phyloP scores from a whole-genome alignment of 2,329 filamentous ascomycete species.

The Lizonia empirigonia region DNA sequence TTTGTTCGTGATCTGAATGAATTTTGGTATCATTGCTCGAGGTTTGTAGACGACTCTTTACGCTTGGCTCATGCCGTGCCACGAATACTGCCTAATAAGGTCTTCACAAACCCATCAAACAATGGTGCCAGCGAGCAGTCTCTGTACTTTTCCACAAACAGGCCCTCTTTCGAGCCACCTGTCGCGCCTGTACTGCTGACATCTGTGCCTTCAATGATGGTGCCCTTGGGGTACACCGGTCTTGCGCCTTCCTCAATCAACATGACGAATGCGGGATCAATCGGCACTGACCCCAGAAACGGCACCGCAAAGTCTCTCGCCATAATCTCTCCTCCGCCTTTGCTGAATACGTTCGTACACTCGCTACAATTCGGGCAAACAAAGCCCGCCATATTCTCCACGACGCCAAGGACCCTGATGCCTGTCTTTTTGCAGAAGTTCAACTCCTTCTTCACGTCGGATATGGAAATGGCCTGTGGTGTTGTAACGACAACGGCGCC shows the following conservation, averaged over 20 bases:
- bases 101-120: conserved; percentile 68
- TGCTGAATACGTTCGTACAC: conserved; percentile 92
- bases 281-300: conserved; percentile 85
- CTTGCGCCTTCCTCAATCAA: conserved; percentile 76
- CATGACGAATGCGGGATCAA: conserved; percentile 89
- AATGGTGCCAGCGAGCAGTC: conserved; percentile 72
- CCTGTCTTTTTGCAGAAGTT: conserved; percentile 90
- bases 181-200: conserved; percentile 33
- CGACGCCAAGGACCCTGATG: conserved; percentile 80
- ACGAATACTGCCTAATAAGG: conserved; percentile 51
- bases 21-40: neutral
- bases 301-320: conserved; percentile 81
- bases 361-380: conserved; percentile 79
- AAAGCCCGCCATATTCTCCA: conserved; percentile 96
- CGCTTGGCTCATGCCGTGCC: conserved; percentile 12
- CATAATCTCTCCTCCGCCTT: conserved; percentile 88
- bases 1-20: neutral
- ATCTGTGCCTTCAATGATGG: conserved; percentile 48
- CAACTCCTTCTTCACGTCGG: conserved; percentile 91
- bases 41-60: neutral
- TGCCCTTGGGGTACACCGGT: conserved; percentile 73
- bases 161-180: conserved; percentile 34
- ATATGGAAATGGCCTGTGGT: conserved; percentile 89
- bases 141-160: conserved; percentile 73
- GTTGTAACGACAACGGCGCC: conserved; percentile 96